Evolutionary conservation across 495 filamentous ascomycete species (phyloP), one percentile per base, ranked within the genome.

Genomic region (Talaromyces trachyspermus): DNA sequence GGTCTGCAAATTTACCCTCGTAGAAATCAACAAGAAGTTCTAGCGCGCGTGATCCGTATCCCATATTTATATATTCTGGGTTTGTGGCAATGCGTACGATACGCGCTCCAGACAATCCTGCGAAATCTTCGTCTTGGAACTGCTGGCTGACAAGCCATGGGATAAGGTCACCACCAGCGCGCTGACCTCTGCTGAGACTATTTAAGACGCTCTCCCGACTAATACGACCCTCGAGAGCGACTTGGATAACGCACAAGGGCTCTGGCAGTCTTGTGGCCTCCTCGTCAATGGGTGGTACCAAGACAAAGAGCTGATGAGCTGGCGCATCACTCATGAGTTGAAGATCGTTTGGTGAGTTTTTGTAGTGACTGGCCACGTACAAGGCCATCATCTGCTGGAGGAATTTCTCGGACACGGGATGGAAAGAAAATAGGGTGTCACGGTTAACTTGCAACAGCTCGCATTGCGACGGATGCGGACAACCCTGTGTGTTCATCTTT

Each of bases 81-180:
- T 96, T 94, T 1, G 92, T 96, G 5, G 94, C 94, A 49, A 99
- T 97, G 17, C 94, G 84, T 22, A 99, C 89, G 33, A 99, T 70
- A 24, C 94, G 80, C 26, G 91, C 94, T 29, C 94, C 94, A 5
- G 89, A 95, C 12, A 97, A 77, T 48, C 85, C 83, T 19, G 92
- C 92, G 55, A 99, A 99, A 46, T 95, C 87, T 53, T 95, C 88
- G 55, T 99, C 94, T 60, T 97, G 94, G 70, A 95, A 99, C 64
- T 99, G 94, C 61, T 97, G 92, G 61, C 86, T 91, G 45, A 99
- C 86, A 33, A 97, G 77, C 94, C 94, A 99, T 1, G 94, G 94
- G 43, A 99, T 99, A 37, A 99, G 71, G 62, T 99, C 94, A 49
- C 94, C 94, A 17, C 89, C 86, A 7, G 91, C 87, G 43, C 95